A percentile compares a stretch with the other conserved stretches of the same genome.
phyloP scores from a whole-genome alignment of 2,329 filamentous ascomycete species.

The Neofusicoccum cordaticola region DNA sequence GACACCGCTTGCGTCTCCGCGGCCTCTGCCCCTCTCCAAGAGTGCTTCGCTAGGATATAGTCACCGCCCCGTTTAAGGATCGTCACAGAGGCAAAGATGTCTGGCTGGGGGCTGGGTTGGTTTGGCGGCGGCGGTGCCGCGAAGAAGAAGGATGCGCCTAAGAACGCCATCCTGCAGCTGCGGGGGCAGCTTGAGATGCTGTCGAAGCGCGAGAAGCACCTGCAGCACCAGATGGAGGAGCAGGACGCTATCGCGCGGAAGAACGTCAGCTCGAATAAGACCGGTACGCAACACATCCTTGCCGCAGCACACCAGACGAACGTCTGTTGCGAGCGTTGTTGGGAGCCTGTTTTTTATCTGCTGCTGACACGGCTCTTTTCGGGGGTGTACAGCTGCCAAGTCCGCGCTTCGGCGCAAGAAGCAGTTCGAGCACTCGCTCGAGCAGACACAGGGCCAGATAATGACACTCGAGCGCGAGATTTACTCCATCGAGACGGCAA shows the following conservation, averaged over 20 bases:
- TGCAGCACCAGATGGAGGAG: slow-evolving; percentile 89
- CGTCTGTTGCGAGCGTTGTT: too few species aligned
- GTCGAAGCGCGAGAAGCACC: slow-evolving; percentile 89
- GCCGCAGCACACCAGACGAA: too few species aligned
- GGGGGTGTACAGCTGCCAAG: slow-evolving; percentile 69
- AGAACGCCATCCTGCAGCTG: slow-evolving; percentile 90
- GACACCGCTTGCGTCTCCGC: not conserved
- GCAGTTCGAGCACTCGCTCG: slow-evolving; percentile 83
- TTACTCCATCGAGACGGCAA: slow-evolving; percentile 93
- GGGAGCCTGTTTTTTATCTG: not conserved
- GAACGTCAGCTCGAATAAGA: slow-evolving; percentile 85
- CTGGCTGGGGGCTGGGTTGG: slow-evolving; percentile 63
- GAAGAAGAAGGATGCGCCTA: slow-evolving; percentile 89
- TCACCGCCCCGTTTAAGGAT: not conserved
- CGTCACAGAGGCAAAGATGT: slow-evolving; percentile 25
- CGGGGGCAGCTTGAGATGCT: slow-evolving; percentile 94
- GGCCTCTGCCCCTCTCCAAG: not conserved
- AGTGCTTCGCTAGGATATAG: not conserved
- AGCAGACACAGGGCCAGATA: slow-evolving; percentile 88
- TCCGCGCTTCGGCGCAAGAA: slow-evolving; percentile 91
- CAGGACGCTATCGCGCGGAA: slow-evolving; percentile 87
- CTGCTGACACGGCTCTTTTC: not conserved
- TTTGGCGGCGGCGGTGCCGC: slow-evolving; percentile 77
- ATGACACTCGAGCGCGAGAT: slow-evolving; percentile 92
- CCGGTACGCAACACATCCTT: slow-evolving; percentile 54